Base-by-base conservation (phyloP, 2,329 filamentous ascomycete species). In the Leptoxyphium fumago region DNA sequence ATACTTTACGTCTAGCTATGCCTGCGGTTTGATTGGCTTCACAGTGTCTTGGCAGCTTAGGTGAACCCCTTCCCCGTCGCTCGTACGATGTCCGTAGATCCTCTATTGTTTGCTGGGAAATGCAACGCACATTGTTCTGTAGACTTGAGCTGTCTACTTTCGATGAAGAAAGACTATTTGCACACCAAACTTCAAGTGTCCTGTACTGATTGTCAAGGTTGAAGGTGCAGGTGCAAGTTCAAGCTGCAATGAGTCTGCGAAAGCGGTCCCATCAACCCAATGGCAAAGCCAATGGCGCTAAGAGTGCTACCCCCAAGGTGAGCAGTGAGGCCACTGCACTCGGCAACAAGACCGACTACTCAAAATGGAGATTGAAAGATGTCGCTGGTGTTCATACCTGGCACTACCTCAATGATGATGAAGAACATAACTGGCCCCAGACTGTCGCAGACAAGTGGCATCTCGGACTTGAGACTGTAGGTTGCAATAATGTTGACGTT, bases 311-410 rank as follows among this genome's bases (percentile, higher is more conserved):
- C 7, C 18, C 43, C 15, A 39, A 39, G 10, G 36, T 26, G 6
- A 34, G 46, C 21, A 21, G 30, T 40, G 40, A 41, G 11, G 41
- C 54, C 29, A 26, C 21, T 26, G 21, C 7, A 26, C 21, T 26
- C 7, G 47, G 48, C 10, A 28, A 17, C 38, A 54, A 52, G 38
- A 95, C 87, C 4, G 89, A 98, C 63, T 76, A 77, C 51, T 74
- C 77, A 7, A 73, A 83, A 63, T 98, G 91, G 91, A 77, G 91
- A 48, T 66, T 96, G 60, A 74, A 78, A 48, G 82, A 93, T 57
- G 84, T 94, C 47, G 74, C 77, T 42, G 89, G 91, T 41, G 74
- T 84, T 44, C 87, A 95, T 55, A 94, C 85, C 42, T 98, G 91
- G 91, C 84, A 91, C 56, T 98, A 96, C 59, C 69, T 98, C 2